A percentile compares a stretch with the other conserved stretches of the same genome.
These are phyloP conservation scores for Magnusiomyces clavatus DNA, from an alignment of 1,139 yeast genomes.

Conservation along the genomic window DNA sequence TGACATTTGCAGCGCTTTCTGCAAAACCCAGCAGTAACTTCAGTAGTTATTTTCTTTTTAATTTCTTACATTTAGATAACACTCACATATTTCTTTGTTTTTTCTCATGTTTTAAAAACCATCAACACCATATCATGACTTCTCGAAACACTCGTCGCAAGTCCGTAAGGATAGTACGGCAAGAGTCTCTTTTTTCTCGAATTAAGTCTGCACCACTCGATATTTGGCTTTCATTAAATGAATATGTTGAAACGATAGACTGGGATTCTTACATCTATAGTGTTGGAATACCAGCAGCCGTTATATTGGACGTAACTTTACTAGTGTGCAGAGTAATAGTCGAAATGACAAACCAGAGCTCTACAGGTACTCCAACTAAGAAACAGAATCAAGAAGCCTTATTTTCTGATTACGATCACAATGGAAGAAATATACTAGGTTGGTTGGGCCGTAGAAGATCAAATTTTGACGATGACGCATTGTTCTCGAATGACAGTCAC, in stretches of 20 bases:
- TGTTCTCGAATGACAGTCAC: too few relatives aligned
- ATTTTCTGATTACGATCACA: background rate
- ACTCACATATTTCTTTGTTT: too few relatives aligned
- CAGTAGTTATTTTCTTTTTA: too few relatives aligned
- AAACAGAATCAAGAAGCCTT: conserved; percentile 6
- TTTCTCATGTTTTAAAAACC: background rate
- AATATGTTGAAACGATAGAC: conserved; percentile 47
- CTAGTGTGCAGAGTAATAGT: conserved; percentile 20
- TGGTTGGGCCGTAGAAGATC: too few relatives aligned
- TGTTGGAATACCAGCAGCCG: conserved; percentile 44
- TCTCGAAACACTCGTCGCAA: background rate
- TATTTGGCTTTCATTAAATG: conserved; percentile 45
- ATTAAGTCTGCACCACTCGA: conserved; percentile 41
- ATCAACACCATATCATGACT: background rate
- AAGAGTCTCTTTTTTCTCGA: conserved; percentile 7
- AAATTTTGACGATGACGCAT: too few relatives aligned
- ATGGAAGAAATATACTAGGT: too few relatives aligned
- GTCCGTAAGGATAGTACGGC: conserved; percentile 5
- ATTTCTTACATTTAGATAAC: too few relatives aligned
- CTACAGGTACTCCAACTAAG: background rate
- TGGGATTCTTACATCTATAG: conserved; percentile 54
- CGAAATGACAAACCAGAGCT: conserved; percentile 2
- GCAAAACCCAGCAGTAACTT: too few relatives aligned
- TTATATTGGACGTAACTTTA: conserved; percentile 30
- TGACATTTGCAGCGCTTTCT: too few relatives aligned